Evolutionary conservation across 2,329 filamentous ascomycete genomes (phyloP), one percentile per base, ranked within the genome.

Genomic region (Trichoderma citrinoviride): DNA sequence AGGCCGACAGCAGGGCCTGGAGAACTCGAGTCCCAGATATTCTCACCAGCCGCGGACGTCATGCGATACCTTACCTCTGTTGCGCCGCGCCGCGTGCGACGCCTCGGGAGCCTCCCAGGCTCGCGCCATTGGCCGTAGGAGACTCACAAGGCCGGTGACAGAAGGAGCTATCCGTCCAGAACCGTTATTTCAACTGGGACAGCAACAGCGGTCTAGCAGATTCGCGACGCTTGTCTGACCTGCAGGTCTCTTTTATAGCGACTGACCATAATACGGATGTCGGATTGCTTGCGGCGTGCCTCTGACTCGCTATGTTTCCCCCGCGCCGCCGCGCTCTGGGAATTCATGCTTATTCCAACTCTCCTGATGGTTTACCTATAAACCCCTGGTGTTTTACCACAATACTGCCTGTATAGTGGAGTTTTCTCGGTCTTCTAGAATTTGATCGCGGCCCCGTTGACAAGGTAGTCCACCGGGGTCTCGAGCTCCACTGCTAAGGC

Each of bases 401-500:
- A 25, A 23, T 41, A 43, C 44, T 14, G 40, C 12, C 33, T n/a
- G 50, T n/a, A 52, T 54, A 33, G 47, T 62, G 50, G 52, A 64
- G 43, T 56, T 21, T 27, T 49, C n/a, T 54, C 40, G 46, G 53
- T 37, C 40, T 62, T 62, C 60, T 54, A 62, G 60, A 62, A 53
- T 54, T 62, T 17, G 41, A 27, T 64, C 61, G 41, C 33, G 44
- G 37, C 19, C 44, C 54, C 54, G 23, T 56, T 64, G 61, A 56
- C 61, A 60, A 49, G 15, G 61, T 62, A 55, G 66, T 55, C 52
- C 57, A 63, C 65, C 46, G 46, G 55, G 67, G 62, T 61, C 66
- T 61, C n/a, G 43, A 64, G 67, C 65, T 66, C 66, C 66, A 67
- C 61, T 66, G 37, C 54, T 52, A 60, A 60, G 60, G 56, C 54